A percentile compares a stretch with the other conserved stretches of the same genome.
Evolutionary conservation across 75 land plant genomes (phyloP).

Genomic region (Adiantum capillusveneris): DNA sequence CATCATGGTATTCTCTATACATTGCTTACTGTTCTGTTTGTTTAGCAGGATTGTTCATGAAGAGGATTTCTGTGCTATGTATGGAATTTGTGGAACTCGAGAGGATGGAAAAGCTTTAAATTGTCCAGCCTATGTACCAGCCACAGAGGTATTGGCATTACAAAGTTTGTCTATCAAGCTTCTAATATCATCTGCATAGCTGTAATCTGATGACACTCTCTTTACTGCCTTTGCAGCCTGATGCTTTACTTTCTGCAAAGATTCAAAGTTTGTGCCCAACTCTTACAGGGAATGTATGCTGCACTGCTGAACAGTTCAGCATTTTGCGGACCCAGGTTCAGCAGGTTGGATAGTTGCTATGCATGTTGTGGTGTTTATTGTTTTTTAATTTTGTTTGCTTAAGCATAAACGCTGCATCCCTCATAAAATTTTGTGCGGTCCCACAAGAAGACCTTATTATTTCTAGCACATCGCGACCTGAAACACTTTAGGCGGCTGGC

Average conservation of each 20-base stretch:
- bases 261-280: constrained; percentile 94
- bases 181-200: too few relatives aligned
- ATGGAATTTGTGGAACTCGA: constrained; percentile 71
- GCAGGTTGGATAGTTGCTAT: constrained; percentile 51
- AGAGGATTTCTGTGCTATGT: constrained; percentile 78
- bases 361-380: neutral
- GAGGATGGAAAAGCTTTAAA: constrained; percentile 75
- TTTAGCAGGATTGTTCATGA: constrained; percentile 36
- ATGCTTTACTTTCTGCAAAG: constrained; percentile 63
- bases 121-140: constrained; percentile 53
- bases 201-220: neutral
- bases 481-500: too few relatives aligned
- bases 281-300: constrained; percentile 83
- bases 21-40: too few relatives aligned
- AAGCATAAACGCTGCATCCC: neutral
- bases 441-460: too few relatives aligned
- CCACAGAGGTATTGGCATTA: constrained; percentile 62
- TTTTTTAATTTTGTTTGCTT: neutral
- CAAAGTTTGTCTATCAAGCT: too few relatives aligned
- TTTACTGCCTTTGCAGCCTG: constrained; percentile 50
- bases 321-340: constrained; percentile 72
- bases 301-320: constrained; percentile 74
- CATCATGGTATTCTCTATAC: too few relatives aligned
- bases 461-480: too few relatives aligned
- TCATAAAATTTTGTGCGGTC: neutral